Conservation (phyloP, 306 rosid species). For the Vicia faba region DNA sequence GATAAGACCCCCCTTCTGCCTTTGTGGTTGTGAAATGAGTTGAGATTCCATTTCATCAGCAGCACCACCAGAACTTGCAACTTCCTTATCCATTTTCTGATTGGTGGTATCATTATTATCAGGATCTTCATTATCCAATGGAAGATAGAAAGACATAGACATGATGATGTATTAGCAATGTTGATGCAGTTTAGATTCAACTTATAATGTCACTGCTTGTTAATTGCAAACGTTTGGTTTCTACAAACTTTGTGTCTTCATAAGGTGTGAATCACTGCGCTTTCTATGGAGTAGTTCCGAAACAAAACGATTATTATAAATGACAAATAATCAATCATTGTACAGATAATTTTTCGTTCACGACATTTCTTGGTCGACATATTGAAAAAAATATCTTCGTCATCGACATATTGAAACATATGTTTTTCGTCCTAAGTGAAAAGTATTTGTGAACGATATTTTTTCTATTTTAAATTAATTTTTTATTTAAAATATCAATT, state of each 20-base stretch:
- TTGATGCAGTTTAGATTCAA: background rate
- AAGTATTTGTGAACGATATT: too few species aligned
- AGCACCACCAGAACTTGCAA: constrained; percentile 33
- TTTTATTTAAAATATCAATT: too few species aligned
- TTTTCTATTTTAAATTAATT: too few species aligned
- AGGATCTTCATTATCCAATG: background rate
- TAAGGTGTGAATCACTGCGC: background rate
- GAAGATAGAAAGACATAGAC: background rate
- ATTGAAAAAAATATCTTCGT: too few species aligned
- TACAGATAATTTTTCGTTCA: too few species aligned
- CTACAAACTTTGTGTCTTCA: background rate
- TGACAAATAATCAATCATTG: too few species aligned
- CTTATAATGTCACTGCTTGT: constrained; percentile 9
- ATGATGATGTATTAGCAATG: background rate
- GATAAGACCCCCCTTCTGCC: constrained; percentile 55
- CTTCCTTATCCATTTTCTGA: constrained; percentile 40
- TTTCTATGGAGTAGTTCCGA: too few species aligned
- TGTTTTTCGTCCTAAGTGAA: too few species aligned
- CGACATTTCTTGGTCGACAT: too few species aligned
- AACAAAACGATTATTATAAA: too few species aligned
- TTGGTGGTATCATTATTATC: background rate
- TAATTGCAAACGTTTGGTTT: background rate
- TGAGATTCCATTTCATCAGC: constrained; percentile 20
- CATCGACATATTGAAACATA: too few species aligned
- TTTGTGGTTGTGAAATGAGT: constrained; percentile 23